These are phyloP conservation scores for Bretschneidera sinensis DNA, from an alignment of 345 rosid species.

Conservation along the genomic window DNA sequence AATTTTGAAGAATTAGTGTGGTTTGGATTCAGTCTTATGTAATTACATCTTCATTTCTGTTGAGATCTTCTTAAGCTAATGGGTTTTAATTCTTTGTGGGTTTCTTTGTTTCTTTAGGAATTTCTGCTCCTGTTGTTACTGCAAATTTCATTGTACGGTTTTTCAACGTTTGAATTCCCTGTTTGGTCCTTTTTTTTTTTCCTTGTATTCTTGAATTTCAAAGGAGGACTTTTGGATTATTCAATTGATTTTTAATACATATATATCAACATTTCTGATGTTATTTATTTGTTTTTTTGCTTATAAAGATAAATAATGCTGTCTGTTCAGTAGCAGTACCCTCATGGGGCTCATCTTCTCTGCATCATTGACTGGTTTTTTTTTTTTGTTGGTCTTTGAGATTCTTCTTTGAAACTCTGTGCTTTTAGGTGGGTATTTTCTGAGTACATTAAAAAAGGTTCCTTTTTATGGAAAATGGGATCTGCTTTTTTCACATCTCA, in stretches of 20 bases:
- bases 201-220: constrained; percentile 11
- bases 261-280: background rate
- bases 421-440: constrained; percentile 51
- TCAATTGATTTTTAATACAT: background rate
- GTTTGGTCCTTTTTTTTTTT: constrained; percentile 12
- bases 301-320: constrained; percentile 19
- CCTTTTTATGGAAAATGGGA: constrained; percentile 59
- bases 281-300: too few relatives aligned
- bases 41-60: too few relatives aligned
- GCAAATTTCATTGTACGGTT: constrained; percentile 13
- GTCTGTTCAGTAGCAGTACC: constrained; percentile 24
- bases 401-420: constrained; percentile 37
- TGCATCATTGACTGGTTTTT: constrained; percentile 36
- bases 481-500: constrained; percentile 48
- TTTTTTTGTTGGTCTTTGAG: constrained; percentile 26
- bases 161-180: constrained; percentile 20
- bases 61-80: too few relatives aligned
- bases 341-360: constrained; percentile 37
- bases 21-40: too few relatives aligned
- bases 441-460: constrained; percentile 41
- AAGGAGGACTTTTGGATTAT: background rate
- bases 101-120: too few relatives aligned
- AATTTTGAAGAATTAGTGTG: too few relatives aligned
- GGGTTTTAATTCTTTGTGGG: too few relatives aligned
- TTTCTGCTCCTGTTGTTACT: constrained; percentile 13